Base-by-base conservation (phyloP, 345 rosid genomes). In the rapeseed (Brassica napus) region DNA sequence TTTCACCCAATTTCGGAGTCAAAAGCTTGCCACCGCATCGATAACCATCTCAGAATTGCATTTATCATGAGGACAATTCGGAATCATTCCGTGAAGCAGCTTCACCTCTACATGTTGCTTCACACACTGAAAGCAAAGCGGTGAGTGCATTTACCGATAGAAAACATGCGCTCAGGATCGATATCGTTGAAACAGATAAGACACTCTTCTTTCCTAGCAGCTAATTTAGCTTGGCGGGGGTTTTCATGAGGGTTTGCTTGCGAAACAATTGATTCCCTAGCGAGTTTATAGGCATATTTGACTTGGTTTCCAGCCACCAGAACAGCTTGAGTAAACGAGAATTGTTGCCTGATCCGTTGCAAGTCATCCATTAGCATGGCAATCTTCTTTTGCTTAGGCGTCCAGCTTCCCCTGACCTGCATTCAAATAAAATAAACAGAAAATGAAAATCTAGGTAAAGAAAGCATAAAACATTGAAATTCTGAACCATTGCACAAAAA, bases 51-150 rank as follows among this genome's bases (percentile, higher is more conserved):
- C 88, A 37, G 89, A 79, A 34, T 85, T 84, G 68, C 98, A 94
- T 44, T 82, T 88, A 63, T 82, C 92, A 49, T 90, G 89, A 66
- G 93, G 98, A 73, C 97, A 92, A 42, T 78, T 84, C 4, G 97
- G 88, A 80, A 80, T 68, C 82, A 82, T 77, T 35, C 89, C 97
- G 42, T 88, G 84, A 68, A 88, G 93, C 83, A 94, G 79, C 81
- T 87, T 89, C 77, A 84, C 91, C 83, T 90, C 93, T 8, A 91
- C 88, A 65, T 92, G 96, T 80, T 86, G 89, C 72, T 83, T 94
- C 87, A 92, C 89, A 79, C 98, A 94, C 37, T 87, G 82, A 82
- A 86, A 73, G 82, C 97, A 94, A 70, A 94, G n/a, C 93, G 82
- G 28, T 92, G 97, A 68, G 69, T 65, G 75, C 98, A 93, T 44